These are phyloP conservation scores for Talaromyces thailandensis DNA, from an alignment of 495 filamentous ascomycete species.

Conservation along the genomic window DNA sequence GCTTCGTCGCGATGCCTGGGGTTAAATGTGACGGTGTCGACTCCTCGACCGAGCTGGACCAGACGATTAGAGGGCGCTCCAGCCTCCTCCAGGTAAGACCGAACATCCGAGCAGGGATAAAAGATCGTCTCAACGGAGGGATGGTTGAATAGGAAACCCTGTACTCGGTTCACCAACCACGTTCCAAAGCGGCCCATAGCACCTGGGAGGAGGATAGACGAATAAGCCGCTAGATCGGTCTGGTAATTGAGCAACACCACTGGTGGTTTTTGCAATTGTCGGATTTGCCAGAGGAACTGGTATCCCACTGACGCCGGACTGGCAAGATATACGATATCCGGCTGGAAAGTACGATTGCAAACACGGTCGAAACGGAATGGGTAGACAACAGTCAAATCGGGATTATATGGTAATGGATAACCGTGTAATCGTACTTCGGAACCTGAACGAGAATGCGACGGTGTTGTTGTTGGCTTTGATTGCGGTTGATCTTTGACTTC, in stretches of 20 bases:
- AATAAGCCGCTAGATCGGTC: constrained; percentile 55
- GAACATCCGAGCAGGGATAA: constrained; percentile 49
- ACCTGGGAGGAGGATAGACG: constrained; percentile 49
- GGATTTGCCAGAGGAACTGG: constrained; percentile 51
- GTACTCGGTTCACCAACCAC: constrained; percentile 42
- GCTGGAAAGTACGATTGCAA: constrained; percentile 43
- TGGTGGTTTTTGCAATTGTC: constrained; percentile 41
- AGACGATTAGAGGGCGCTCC: constrained; percentile 40
- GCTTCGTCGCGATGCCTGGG: constrained; percentile 35
- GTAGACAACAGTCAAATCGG: constrained; percentile 53
- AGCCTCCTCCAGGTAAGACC: constrained; percentile 42
- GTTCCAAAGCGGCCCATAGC: constrained; percentile 47
- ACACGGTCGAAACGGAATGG: constrained; percentile 48
- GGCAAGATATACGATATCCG: constrained; percentile 53
- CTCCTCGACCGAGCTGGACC: constrained; percentile 48
- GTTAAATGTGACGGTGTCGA: constrained; percentile 47
- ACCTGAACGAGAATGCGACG: constrained; percentile 9
- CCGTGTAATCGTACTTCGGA: constrained; percentile 44
- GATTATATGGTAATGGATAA: constrained; percentile 56
- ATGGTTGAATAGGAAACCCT: constrained; percentile 51
- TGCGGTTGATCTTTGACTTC: constrained; percentile 12
- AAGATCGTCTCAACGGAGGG: constrained; percentile 49
- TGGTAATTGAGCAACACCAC: constrained; percentile 55
- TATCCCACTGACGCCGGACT: constrained; percentile 57
- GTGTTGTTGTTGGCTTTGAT: constrained; percentile 14